Percentiles rank a stretch among this genome's conserved stretches.
Evolutionary conservation across 805 yeast genomes (phyloP).

Genomic region (Candida broadrunensis): DNA sequence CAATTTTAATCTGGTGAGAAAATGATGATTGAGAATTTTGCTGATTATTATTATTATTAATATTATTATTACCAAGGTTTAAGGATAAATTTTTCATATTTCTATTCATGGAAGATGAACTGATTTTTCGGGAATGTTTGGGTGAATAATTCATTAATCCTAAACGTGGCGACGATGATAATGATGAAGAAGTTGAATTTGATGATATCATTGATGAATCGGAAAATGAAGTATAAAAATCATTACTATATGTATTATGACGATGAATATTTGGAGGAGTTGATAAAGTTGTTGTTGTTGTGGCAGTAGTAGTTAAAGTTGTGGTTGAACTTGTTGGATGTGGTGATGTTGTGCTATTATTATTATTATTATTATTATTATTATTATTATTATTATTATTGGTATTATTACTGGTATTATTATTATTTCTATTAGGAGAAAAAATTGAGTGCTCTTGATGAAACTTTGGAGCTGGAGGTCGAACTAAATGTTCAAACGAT

Average conservation of each 20-base stretch:
- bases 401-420: not conserved
- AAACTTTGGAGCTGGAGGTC: not conserved
- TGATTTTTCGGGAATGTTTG: slow-evolving; percentile 30
- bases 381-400: not conserved
- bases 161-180: slow-evolving; percentile 2
- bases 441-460: not conserved
- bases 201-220: slow-evolving; percentile 2
- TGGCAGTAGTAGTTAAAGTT: not conserved
- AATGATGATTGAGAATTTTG: not conserved
- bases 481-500: not conserved
- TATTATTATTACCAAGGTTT: slow-evolving; percentile 14
- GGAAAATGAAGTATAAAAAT: not conserved
- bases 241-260: not conserved
- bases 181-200: slow-evolving; percentile 1
- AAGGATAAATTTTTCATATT: slow-evolving; percentile 39
- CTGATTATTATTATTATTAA: slow-evolving; percentile 3
- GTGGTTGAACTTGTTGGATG: not conserved
- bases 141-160: slow-evolving; percentile 35
- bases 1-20: no score
- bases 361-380: not conserved
- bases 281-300: not conserved
- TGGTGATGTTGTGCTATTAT: not conserved
- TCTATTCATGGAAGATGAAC: slow-evolving; percentile 25
- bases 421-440: not conserved
- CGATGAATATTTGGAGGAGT: not conserved